phyloP scores from a whole-genome alignment of 2,329 filamentous ascomycete species.

The Tolypocladium album region DNA sequence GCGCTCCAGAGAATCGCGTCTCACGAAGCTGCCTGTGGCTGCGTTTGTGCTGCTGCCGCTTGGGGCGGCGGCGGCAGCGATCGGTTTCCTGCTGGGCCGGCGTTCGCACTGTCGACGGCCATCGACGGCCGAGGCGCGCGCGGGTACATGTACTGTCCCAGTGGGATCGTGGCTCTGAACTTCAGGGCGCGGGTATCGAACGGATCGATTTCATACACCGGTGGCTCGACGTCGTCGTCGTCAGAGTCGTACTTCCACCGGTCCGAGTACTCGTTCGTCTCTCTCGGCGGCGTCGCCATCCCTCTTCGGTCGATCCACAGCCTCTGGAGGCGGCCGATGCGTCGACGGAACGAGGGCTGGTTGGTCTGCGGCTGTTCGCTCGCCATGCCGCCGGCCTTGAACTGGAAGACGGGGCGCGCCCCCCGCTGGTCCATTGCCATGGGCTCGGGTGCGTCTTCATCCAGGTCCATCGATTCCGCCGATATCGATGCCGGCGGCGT shows the following conservation, averaged over 20 bases:
- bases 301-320: conserved; percentile 81
- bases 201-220: conserved; percentile 66
- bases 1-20: not conserved
- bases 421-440: conserved; percentile 24
- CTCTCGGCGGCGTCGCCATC: conserved; percentile 38
- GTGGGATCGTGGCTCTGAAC: conserved; percentile 48
- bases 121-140: conserved; percentile 22
- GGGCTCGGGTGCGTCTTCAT: conserved; percentile 35
- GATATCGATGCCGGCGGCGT: conserved; percentile 49
- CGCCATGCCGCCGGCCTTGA: conserved; percentile 27
- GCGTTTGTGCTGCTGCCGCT: conserved; percentile 7
- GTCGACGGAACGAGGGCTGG: conserved; percentile 65
- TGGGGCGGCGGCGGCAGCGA: conserved; percentile 12
- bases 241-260: conserved; percentile 84
- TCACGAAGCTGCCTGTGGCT: conserved; percentile 16
- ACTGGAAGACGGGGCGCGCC: conserved; percentile 29
- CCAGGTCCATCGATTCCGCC: conserved; percentile 46
- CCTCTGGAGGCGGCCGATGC: conserved; percentile 74
- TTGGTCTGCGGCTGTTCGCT: conserved; percentile 27
- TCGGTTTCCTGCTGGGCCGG: conserved; percentile 12
- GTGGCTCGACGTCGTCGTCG: conserved; percentile 71
- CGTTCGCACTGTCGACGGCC: conserved; percentile 15
- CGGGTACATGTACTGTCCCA: conserved; percentile 31
- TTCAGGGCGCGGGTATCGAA: conserved; percentile 48
- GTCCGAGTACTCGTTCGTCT: conserved; percentile 41